phyloP scores from a whole-genome alignment of 2,329 filamentous ascomycete species.

The Fonsecaea monophora region DNA sequence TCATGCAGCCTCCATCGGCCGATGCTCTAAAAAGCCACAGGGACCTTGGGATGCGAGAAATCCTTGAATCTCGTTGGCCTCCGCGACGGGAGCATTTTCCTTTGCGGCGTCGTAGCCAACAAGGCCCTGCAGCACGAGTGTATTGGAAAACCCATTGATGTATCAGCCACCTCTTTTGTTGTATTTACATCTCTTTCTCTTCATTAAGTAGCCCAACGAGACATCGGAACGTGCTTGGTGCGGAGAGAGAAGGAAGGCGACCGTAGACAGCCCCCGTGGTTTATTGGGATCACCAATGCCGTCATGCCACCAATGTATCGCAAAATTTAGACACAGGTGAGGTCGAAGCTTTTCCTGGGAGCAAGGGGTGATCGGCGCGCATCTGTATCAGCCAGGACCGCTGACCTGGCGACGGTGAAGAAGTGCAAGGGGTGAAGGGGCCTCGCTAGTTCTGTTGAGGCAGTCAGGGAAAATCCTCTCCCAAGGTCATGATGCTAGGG shows the following conservation, averaged over 20 bases:
- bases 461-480: neutral
- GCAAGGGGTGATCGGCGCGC: constrained; percentile 4
- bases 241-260: neutral
- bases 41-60: neutral
- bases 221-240: neutral
- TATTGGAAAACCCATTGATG: neutral
- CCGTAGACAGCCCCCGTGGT: neutral
- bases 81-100: neutral
- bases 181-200: neutral
- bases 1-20: constrained; percentile 20
- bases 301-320: neutral
- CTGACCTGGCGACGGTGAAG: constrained; percentile 11
- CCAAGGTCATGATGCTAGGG: neutral
- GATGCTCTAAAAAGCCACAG: constrained; percentile 9
- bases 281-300: neutral
- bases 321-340: neutral
- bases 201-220: neutral
- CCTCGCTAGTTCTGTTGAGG: neutral
- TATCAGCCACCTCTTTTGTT: neutral
- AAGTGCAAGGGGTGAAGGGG: neutral
- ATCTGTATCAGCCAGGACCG: constrained; percentile 2
- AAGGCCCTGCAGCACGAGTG: constrained; percentile 7
- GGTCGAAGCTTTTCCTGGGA: constrained; percentile 5
- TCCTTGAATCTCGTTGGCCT: neutral
- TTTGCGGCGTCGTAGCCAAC: neutral